Conservation (phyloP, 352 stramenopile genomes). For the Phytophthora pistaciae region DNA sequence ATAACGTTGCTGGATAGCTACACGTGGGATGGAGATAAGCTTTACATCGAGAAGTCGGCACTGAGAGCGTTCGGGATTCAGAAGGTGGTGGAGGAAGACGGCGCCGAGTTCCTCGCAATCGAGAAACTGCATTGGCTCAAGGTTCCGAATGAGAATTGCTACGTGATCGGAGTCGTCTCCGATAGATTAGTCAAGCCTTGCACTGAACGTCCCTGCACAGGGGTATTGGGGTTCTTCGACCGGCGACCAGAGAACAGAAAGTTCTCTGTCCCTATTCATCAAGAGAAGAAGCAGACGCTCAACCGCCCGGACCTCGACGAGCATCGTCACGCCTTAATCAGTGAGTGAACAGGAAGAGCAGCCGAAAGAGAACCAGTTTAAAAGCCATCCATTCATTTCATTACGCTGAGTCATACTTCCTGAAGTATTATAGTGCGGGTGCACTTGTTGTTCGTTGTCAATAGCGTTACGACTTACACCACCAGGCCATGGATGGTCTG, state of each 20-base stretch:
- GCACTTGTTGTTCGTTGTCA: no score
- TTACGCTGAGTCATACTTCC: no score
- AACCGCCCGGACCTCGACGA: neutral
- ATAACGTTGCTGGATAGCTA: neutral
- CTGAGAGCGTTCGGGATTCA: neutral
- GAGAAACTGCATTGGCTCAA: neutral
- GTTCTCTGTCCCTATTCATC: neutral
- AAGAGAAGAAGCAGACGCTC: neutral
- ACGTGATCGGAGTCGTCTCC: neutral
- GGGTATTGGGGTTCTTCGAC: neutral
- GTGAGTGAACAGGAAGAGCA: no score
- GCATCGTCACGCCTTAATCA: slow-evolving; percentile 1
- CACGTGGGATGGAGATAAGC: neutral
- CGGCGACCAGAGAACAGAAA: neutral
- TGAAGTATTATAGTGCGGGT: no score
- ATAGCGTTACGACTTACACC: no score
- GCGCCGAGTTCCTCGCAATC: neutral
- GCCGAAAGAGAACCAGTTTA: no score
- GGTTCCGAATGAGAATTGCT: neutral
- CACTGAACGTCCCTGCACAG: neutral
- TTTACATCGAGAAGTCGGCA: neutral
- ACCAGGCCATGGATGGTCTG: no score
- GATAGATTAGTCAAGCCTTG: neutral
- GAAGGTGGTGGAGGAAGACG: neutral
- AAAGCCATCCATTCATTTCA: no score